Base-by-base conservation (phyloP, 2,329 filamentous ascomycete species). In the Bipolaris cookei region DNA sequence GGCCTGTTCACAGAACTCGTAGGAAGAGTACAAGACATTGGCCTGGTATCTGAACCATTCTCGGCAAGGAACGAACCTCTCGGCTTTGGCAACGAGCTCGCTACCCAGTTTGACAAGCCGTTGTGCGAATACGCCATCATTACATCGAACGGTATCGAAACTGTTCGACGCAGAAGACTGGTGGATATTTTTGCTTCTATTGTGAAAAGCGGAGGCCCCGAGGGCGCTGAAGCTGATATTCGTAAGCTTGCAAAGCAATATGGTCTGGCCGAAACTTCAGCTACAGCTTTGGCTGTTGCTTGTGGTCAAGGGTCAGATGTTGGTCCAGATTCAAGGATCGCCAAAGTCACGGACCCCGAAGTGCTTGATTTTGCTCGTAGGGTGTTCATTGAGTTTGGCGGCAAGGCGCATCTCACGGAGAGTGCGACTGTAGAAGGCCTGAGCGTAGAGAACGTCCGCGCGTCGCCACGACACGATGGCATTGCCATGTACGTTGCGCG, bases 51-150 rank as follows among this genome's bases (percentile, higher is more conserved):
- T 0, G 84, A 85, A 46, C 86, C 90, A 0, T 94, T 92, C 66
- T 66, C 72, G 6, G 76, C 75, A 1, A 84, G 87, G 14, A 90
- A 90, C 8, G 83, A 87, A 0, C 79, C 79, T 10, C 84, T 87
- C 20, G 94, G 93, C 0, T 98, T 97, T 69, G 93, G 94, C 10
- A 99, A 99, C 67, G 95, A 99, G 77, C 82, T 98, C 54, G 92
- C 95, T 1, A 90, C 96, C n/a, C 96, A 99, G 68, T 99, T 95
- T 67, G 95, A 99, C 69, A 84, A 90, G 58, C 82, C 88, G 0
- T 84, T 90, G 0, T 87, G 89, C 48, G 94, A 99, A 72, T 88
- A 98, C 62, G 95, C 94, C 1, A 87, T 99, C 44, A 83, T 99
- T 51, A 98, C 95, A 30, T 96, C 95, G 67, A 92, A 87, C 13